Evolutionary conservation across 768 basidiomycete genomes (phyloP).

Genomic region (Tylopilus cervinicoccineus): DNA sequence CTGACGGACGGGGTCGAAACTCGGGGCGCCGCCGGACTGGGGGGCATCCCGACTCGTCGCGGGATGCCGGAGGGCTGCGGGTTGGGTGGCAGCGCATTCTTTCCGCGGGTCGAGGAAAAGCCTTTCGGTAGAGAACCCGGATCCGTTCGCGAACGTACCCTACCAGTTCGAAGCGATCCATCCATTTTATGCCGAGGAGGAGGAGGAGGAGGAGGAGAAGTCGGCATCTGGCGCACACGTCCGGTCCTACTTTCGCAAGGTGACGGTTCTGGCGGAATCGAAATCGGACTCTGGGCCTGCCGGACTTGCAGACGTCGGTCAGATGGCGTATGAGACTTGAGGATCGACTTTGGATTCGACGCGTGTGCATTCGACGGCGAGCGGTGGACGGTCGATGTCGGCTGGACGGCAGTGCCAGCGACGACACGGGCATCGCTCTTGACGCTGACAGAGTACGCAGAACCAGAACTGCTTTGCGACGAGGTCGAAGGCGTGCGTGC

Average conservation of each 20-base stretch:
- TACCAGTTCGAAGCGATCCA: constrained; percentile 13
- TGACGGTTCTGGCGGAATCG: constrained; percentile 9
- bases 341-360: constrained; percentile 31
- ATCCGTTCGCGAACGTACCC: constrained; percentile 30
- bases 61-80: constrained; percentile 24
- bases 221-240: constrained; percentile 3
- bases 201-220: constrained; percentile 10
- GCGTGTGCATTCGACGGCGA: constrained; percentile 9
- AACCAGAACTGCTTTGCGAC: constrained; percentile 15
- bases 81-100: constrained; percentile 7
- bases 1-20: constrained; percentile 2
- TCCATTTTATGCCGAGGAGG: constrained; percentile 12
- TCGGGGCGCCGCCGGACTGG: constrained; percentile 16
- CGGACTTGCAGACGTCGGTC: constrained; percentile 19
- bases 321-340: constrained; percentile 19
- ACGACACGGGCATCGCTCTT: not conserved
- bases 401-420: not conserved
- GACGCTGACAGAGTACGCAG: constrained; percentile 10
- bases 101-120: constrained; percentile 3
- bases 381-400: constrained; percentile 1
- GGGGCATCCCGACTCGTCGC: constrained; percentile 19
- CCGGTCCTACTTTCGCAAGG: constrained; percentile 3
- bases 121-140: constrained; percentile 19
- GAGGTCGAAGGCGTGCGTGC: constrained; percentile 18
- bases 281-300: constrained; percentile 5